These are phyloP conservation scores for Phytophthora lateralis DNA, from an alignment of 352 stramenopile species.

Conservation along the genomic window DNA sequence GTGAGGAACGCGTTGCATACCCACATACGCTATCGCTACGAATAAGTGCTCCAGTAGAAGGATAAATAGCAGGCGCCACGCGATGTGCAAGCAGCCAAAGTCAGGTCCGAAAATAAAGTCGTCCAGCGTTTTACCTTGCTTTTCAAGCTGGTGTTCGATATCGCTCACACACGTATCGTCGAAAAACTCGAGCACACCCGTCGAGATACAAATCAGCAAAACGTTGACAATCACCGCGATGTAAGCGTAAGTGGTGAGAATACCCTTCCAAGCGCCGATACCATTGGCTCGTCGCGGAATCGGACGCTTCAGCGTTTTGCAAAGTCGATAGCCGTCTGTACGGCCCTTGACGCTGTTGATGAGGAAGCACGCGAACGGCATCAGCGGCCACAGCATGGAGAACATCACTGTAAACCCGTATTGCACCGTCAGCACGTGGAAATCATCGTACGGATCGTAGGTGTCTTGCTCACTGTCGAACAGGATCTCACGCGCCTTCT, in stretches of 20 bases:
- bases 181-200: slow-evolving; percentile 74
- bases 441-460: slow-evolving; percentile 82
- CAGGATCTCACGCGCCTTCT: slow-evolving; percentile 67
- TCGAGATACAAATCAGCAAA: slow-evolving; percentile 75
- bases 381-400: slow-evolving; percentile 77
- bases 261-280: slow-evolving; percentile 74
- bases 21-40: slow-evolving; percentile 55
- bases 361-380: slow-evolving; percentile 73
- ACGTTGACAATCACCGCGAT: slow-evolving; percentile 78
- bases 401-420: slow-evolving; percentile 85
- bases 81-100: slow-evolving; percentile 66
- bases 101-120: slow-evolving; percentile 72
- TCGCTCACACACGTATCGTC: slow-evolving; percentile 57
- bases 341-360: slow-evolving; percentile 77
- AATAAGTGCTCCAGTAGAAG: slow-evolving; percentile 64
- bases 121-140: slow-evolving; percentile 65
- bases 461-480: slow-evolving; percentile 78
- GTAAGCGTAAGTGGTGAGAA: slow-evolving; percentile 64
- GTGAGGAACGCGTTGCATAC: slow-evolving; percentile 56
- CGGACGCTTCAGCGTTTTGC: slow-evolving; percentile 72
- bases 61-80: slow-evolving; percentile 64
- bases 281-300: slow-evolving; percentile 72
- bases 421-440: slow-evolving; percentile 72
- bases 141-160: slow-evolving; percentile 60
- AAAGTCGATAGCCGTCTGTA: slow-evolving; percentile 70